Percentiles rank a stretch among this genome's conserved stretches.
These are phyloP conservation scores for Echeveria elegans DNA, from an alignment of 164 flowering plant species.

Conservation along the genomic window DNA sequence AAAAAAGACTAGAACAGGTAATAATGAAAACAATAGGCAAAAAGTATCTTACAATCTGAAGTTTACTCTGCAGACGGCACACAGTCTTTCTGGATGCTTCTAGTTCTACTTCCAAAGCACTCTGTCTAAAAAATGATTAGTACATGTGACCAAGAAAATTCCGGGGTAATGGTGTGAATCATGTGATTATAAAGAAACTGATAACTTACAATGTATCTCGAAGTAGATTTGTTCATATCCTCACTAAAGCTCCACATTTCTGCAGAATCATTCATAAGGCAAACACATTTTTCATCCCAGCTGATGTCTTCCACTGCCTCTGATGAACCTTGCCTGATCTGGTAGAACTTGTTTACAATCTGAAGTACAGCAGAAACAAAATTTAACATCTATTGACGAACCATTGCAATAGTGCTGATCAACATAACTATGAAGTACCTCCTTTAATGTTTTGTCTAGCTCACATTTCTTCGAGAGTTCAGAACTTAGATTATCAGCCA, in stretches of 20 bases:
- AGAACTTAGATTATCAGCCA: slow-evolving; percentile 23
- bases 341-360: slow-evolving; percentile 71
- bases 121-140: slow-evolving; percentile 52
- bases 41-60: slow-evolving; percentile 44
- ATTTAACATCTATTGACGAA: not conserved
- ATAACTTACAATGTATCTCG: slow-evolving; percentile 64
- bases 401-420: slow-evolving; percentile 3
- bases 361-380: slow-evolving; percentile 13
- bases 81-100: slow-evolving; percentile 38
- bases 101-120: slow-evolving; percentile 61
- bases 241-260: slow-evolving; percentile 68
- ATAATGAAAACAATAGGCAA: not conserved
- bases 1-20: not conserved
- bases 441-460: slow-evolving; percentile 34
- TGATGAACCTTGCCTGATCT: slow-evolving; percentile 42
- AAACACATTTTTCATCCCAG: slow-evolving; percentile 53
- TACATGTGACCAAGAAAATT: slow-evolving; percentile 17
- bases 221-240: slow-evolving; percentile 43
- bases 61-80: slow-evolving; percentile 57
- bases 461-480: slow-evolving; percentile 38
- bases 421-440: slow-evolving; percentile 28
- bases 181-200: not conserved
- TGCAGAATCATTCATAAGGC: slow-evolving; percentile 49
- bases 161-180: too few relatives aligned
- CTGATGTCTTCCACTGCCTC: slow-evolving; percentile 26